Evolutionary conservation across 345 rosid genomes (phyloP).

Genomic region (Clausena lansium): DNA sequence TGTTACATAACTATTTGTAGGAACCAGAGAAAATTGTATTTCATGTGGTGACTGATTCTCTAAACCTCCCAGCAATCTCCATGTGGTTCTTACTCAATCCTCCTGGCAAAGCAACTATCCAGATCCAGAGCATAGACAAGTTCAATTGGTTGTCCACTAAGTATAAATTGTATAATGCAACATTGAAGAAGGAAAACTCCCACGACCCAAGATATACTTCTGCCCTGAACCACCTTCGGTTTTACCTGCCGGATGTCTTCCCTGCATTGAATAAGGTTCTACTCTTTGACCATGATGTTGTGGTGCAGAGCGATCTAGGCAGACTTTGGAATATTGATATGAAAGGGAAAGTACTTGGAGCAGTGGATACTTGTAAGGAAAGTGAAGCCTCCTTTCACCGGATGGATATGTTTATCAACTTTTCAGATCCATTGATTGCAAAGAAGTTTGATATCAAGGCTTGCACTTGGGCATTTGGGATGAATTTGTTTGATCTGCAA

Average conservation of each 20-base stretch:
- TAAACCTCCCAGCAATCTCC: slow-evolving; percentile 81
- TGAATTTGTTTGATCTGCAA: slow-evolving; percentile 80
- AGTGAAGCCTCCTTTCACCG: slow-evolving; percentile 53
- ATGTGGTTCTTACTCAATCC: slow-evolving; percentile 86
- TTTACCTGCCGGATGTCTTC: slow-evolving; percentile 77
- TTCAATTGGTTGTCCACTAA: slow-evolving; percentile 59
- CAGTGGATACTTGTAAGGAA: slow-evolving; percentile 80
- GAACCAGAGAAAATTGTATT: slow-evolving; percentile 72
- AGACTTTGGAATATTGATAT: slow-evolving; percentile 67
- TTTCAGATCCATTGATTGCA: slow-evolving; percentile 62
- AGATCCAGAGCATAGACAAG: slow-evolving; percentile 62
- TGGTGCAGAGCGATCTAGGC: slow-evolving; percentile 76
- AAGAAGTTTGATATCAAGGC: slow-evolving; percentile 56
- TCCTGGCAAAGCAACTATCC: slow-evolving; percentile 57
- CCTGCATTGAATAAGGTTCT: slow-evolving; percentile 72
- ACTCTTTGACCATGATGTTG: slow-evolving; percentile 90
- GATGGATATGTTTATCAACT: slow-evolving; percentile 63
- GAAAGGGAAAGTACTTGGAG: slow-evolving; percentile 85
- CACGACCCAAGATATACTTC: slow-evolving; percentile 67
- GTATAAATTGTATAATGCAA: slow-evolving; percentile 44
- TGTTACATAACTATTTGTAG: slow-evolving; percentile 38
- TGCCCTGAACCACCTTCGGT: slow-evolving; percentile 79
- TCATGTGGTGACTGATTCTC: slow-evolving; percentile 83
- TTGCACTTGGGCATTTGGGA: slow-evolving; percentile 95
- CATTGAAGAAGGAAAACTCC: slow-evolving; percentile 53